Base-by-base conservation (phyloP, 1,284 basidiomycete genomes). In the Cutaneotrichosporon mucoides region DNA sequence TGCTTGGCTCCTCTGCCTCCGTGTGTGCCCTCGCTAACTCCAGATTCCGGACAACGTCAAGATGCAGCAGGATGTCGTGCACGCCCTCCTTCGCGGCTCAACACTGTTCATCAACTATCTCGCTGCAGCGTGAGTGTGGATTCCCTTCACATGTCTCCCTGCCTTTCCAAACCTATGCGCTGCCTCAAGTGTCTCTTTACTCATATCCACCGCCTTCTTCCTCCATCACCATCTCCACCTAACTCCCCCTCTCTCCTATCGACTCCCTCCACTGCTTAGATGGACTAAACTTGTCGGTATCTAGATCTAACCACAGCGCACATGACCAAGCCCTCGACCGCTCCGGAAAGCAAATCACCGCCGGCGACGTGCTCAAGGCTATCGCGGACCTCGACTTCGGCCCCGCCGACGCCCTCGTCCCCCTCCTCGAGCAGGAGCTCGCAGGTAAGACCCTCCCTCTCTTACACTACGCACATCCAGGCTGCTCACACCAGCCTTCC, bases 21-120 rank as follows among this genome's bases (percentile, higher is more conserved):
- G 5, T 10, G 24, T 41, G 35, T 38, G 5, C 35, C 13, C 10
- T 10, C n/a, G 38, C 56, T 59, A 47, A 63, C 47, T 1, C 15
- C 65, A 93, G 91, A 80, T 94, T 11, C 89, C 91, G 5, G 89
- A 92, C 8, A 87, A 85, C 65, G 84, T 87, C 5, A 92, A 93
- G 72, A 77, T 95, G 61, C 88, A 92, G 68, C 92, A 92, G 68
- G 92, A 95, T 63, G 88, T 88, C 0, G 85, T 91, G 0, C 76
- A 88, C 1, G 88, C 90, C 10, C 81, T 94, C 5, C 82, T 90
- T 16, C 91, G 92, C 70, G 86, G 88, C 24, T 90, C 91, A 2
- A 92, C 90, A 0, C 87, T 94, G 33, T 95, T 94, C 74, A 92
- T 96, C 68, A 92, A 89, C 75, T 93, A 92, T 68, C 80, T 95